phyloP scores from a whole-genome alignment of 202 grass and related monocot genomes.

The Panicum virgatum region DNA sequence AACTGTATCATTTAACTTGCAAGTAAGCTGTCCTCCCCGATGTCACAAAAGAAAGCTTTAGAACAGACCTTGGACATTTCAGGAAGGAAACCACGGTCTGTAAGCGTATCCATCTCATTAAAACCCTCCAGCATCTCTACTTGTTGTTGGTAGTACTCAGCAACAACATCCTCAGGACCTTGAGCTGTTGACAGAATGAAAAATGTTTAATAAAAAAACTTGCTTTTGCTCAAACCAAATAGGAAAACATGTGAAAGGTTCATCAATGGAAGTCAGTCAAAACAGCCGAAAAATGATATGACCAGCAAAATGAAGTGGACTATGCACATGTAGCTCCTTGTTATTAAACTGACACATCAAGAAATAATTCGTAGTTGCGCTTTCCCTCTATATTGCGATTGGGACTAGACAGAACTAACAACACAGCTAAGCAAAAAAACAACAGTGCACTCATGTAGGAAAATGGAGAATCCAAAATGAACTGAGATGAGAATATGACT shows the following conservation, averaged over 20 bases:
- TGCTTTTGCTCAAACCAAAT: not conserved
- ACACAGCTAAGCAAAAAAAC: slow-evolving; percentile 3
- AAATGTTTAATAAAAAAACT: not conserved
- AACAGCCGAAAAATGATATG: not conserved
- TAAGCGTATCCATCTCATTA: slow-evolving; percentile 95
- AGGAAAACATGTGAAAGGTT: not conserved
- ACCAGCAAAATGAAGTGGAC: not conserved
- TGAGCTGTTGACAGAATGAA: slow-evolving; percentile 33
- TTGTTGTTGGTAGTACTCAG: slow-evolving; percentile 96
- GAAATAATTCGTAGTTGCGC: not conserved
- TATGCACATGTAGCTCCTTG: not conserved
- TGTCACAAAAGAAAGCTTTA: slow-evolving; percentile 7
- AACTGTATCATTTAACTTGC: slow-evolving; percentile 5
- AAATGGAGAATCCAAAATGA: not conserved
- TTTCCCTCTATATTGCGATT: not conserved
- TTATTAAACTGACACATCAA: not conserved
- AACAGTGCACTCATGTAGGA: not conserved
- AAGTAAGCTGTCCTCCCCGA: not conserved
- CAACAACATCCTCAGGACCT: slow-evolving; percentile 75
- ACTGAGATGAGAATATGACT: not conserved
- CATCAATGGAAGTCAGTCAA: not conserved
- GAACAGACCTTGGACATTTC: slow-evolving; percentile 83
- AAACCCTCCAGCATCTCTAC: slow-evolving; percentile 98
- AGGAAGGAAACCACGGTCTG: slow-evolving; percentile 93
- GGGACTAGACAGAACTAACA: not conserved